Base-by-base conservation (phyloP, 2,329 filamentous ascomycete genomes). In the Penicillium oxalicum region DNA sequence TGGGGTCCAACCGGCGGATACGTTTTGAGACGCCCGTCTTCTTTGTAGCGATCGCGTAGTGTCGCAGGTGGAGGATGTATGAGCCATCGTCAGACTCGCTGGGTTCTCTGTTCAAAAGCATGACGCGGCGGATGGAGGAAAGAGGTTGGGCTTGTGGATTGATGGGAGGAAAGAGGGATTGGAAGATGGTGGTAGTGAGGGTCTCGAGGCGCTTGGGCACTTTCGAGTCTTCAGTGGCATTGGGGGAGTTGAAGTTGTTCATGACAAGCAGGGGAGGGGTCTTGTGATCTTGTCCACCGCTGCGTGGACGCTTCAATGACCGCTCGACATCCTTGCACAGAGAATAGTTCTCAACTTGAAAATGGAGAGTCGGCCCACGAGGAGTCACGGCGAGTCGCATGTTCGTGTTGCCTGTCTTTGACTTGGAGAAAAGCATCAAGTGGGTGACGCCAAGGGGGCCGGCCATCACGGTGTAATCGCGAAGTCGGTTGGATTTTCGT, bases 141-240 rank as follows among this genome's bases (percentile, higher is more conserved):
- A 98, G 79, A 1, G 93, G 89, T 2, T 89, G 95, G 28, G 82
- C 81, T 69, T 95, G 89, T 0, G 93, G 93, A 60, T 93, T 93
- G 69, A 98, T 96, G 1, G 91, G 88, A 4, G 93, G 91, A 63
- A 98, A 97, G 33, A 98, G 81, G 6, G 89, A 95, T 69, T 96
- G 91, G 72, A 97, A 98, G 62, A 96, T 84, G 40, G 90, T 94
- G 2, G 91, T 97, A 2, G 90, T 84, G 29, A 98, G 83, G 25
- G 87, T 86, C 72, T 98, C 93, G 63, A 98, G 87, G 60, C 96
- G 91, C 65, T 89, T 94, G 4, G 91, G 90, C n/a, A 95, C 84
- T 53, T 86, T 79, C 28, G 80, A 71, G 49, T 83, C 79, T 51
- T 74, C 67, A 48, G 72, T 66, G 43, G 71, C 68, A 53, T 77